Base-by-base conservation (phyloP, 768 basidiomycete species). In the Mycena epipterygia region DNA sequence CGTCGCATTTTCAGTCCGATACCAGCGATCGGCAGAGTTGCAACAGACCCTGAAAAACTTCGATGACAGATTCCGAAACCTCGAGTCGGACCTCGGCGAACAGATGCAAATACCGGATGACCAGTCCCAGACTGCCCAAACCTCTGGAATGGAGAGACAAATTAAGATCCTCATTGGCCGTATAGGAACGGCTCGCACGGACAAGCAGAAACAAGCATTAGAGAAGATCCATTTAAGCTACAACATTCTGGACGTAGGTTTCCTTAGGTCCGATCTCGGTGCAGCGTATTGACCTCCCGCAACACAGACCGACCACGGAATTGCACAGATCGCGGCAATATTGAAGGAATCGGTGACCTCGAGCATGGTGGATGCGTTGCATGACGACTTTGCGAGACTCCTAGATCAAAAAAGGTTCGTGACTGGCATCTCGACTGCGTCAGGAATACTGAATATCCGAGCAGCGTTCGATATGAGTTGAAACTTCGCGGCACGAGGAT, bases 391-490 rank as follows among this genome's bases (percentile, higher is more conserved):
- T 27, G 66, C 63, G n/a, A 60, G 68, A 25, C 39, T 61, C 58
- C 46, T 72, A 5, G 55, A 39, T 7, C 29, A 37, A 39, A 73
- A 74, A 56, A 51, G 64, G 74, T 67, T 9, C 9, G 41, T 21
- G 70, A 68, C 16, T 5, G 12, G 41, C 29, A 0, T 51, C 25
- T 41, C 27, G 8, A 23, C 23, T 55, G 17, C 21, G 25, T 37
- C 12, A 7, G 6, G 30, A 9, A 27, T 23, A 27, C 33, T 27
- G 7, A 29, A 63, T 57, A 9, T 8, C 16, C 1, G 19, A 21
- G 1, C 52, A 77, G 76, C 27, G 67, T 70, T 4, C 67, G 70
- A 55, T 77, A 71, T 61, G 65, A 69, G 32, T 64, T 73, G n/a
- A 70, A 73, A 29, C n/a, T 77, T 3, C 55, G 72, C 32, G 69